These are phyloP conservation scores for Candida oleophila DNA, from an alignment of 805 yeast species.

Conservation along the genomic window DNA sequence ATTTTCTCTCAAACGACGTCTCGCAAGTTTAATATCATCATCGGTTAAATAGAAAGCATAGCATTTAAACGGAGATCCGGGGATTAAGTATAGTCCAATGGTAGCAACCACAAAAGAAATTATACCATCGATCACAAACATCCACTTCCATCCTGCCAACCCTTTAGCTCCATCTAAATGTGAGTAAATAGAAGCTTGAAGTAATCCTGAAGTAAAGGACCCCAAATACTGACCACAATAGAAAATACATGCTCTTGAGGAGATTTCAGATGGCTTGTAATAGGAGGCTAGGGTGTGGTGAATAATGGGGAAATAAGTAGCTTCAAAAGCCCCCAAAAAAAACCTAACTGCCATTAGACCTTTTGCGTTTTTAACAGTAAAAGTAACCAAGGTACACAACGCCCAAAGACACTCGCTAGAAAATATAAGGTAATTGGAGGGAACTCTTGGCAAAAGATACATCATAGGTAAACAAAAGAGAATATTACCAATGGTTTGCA, in stretches of 20 bases:
- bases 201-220: constrained; percentile 25
- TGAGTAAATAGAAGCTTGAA: constrained; percentile 46
- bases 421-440: constrained; percentile 14
- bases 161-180: constrained; percentile 43
- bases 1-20: constrained; percentile 28
- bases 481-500: constrained; percentile 22
- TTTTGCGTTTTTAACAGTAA: constrained; percentile 14
- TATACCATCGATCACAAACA: constrained; percentile 24
- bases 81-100: constrained; percentile 17
- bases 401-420: constrained; percentile 18
- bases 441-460: constrained; percentile 20
- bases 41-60: constrained; percentile 53
- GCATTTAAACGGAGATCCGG: constrained; percentile 32
- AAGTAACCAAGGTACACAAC: constrained; percentile 20
- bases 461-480: constrained; percentile 25
- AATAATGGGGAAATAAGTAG: constrained; percentile 24
- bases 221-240: constrained; percentile 32
- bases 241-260: constrained; percentile 23
- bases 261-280: constrained; percentile 23
- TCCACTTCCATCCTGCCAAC: constrained; percentile 23
- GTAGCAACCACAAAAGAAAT: constrained; percentile 20
- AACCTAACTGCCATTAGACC: constrained; percentile 26
- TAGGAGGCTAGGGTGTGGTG: constrained; percentile 25
- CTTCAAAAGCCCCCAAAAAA: constrained; percentile 24
- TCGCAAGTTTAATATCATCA: constrained; percentile 54